These are phyloP conservation scores for Glycine latifolia DNA, from an alignment of 306 rosid genomes.

Conservation along the genomic window DNA sequence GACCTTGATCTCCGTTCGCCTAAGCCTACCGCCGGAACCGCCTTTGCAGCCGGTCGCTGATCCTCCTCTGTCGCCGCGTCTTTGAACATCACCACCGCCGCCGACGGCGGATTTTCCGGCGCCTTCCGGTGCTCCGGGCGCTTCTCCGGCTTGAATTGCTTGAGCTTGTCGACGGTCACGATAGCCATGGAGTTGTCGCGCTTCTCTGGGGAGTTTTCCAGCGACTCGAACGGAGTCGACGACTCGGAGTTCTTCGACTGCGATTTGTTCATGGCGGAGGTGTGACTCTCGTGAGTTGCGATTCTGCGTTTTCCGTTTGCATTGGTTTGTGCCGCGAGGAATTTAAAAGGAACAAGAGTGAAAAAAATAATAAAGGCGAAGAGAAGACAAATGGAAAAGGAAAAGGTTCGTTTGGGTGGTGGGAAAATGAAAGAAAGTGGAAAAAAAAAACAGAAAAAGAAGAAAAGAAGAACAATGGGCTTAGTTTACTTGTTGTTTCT, in stretches of 20 bases:
- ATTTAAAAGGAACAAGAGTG: conserved; percentile 29
- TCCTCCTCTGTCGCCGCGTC: conserved; percentile 56
- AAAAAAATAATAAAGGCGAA: background rate
- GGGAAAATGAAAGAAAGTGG: conserved; percentile 44
- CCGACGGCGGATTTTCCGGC: conserved; percentile 45
- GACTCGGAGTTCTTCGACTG: conserved; percentile 63
- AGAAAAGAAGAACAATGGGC: background rate
- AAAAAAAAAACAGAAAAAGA: background rate
- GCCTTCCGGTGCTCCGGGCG: conserved; percentile 35
- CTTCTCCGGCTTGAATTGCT: conserved; percentile 50
- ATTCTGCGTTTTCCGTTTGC: conserved; percentile 44
- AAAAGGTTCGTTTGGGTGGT: conserved; percentile 50
- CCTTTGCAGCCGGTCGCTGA: conserved; percentile 52
- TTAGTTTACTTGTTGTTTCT: background rate
- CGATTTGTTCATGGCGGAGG: conserved; percentile 66
- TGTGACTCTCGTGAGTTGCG: background rate
- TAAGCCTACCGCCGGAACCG: conserved; percentile 47
- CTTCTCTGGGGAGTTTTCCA: conserved; percentile 58
- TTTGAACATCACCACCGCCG: conserved; percentile 36
- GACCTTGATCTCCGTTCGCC: conserved; percentile 51
- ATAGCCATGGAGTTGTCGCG: conserved; percentile 67
- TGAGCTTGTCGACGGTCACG: conserved; percentile 50
- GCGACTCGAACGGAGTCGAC: conserved; percentile 59
- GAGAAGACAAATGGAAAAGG: background rate
- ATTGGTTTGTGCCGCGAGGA: conserved; percentile 14